Conservation (phyloP, 2,329 filamentous ascomycete genomes). For the Blumeria graminis region DNA sequence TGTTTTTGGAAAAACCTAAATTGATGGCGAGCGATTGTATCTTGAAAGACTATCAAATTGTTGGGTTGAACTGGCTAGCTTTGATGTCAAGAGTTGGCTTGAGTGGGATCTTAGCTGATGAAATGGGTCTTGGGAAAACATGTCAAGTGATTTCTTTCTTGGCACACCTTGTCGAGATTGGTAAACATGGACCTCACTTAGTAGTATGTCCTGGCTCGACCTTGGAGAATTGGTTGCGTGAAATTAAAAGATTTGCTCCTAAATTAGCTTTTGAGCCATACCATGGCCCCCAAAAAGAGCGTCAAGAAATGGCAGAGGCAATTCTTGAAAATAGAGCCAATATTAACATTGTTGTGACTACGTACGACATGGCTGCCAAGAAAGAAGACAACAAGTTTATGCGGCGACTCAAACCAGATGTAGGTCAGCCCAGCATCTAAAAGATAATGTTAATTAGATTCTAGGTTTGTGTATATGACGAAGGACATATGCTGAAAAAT, state of each 20-base stretch:
- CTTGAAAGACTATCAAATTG: conserved; percentile 84
- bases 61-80: conserved; percentile 84
- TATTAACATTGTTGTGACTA: conserved; percentile 50
- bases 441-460: background rate
- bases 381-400: conserved; percentile 39
- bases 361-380: conserved; percentile 37
- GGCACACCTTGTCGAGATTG: conserved; percentile 52
- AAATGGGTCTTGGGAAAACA: conserved; percentile 94
- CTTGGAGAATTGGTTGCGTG: conserved; percentile 82
- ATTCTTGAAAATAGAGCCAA: conserved; percentile 37
- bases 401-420: conserved; percentile 27
- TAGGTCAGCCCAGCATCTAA: conserved; percentile 10
- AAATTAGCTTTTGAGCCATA: conserved; percentile 46
- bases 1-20: conserved; percentile 31
- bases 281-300: conserved; percentile 40
- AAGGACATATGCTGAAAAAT: conserved; percentile 86
- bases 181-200: conserved; percentile 46
- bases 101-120: conserved; percentile 82
- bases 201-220: conserved; percentile 85
- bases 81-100: conserved; percentile 57
- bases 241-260: conserved; percentile 74
- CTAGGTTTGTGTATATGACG: conserved; percentile 48
- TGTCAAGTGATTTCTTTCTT: conserved; percentile 89
- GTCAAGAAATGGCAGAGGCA: conserved; percentile 40
- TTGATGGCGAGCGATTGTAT: conserved; percentile 53